A percentile compares a stretch with the other conserved stretches of the same genome.
These are phyloP conservation scores for Sporothrix protearum DNA, from an alignment of 2,329 filamentous ascomycete species.

Conservation along the genomic window DNA sequence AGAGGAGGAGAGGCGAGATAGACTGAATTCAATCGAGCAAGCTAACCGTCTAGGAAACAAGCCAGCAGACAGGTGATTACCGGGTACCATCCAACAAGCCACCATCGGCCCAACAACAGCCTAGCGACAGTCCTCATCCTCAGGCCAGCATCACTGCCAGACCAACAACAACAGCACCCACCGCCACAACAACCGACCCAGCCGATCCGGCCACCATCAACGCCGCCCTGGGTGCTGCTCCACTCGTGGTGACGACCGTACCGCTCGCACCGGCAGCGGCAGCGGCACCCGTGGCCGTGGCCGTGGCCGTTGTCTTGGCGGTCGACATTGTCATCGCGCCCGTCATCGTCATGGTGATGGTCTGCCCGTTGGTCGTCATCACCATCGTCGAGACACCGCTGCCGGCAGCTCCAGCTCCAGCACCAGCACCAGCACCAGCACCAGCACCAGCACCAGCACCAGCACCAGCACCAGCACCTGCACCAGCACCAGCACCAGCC, in stretches of 20 bases:
- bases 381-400: slow-evolving; percentile 26
- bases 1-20: neutral
- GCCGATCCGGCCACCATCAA: neutral
- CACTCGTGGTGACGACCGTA: neutral
- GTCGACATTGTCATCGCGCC: slow-evolving; percentile 13
- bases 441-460: no score
- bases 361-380: slow-evolving; percentile 26
- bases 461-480: no score
- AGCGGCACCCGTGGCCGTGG: slow-evolving; percentile 21
- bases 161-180: slow-evolving; percentile 2
- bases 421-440: no score
- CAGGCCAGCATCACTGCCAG: slow-evolving; percentile 15
- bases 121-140: neutral
- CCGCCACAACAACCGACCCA: neutral
- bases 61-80: neutral
- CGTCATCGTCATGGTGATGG: slow-evolving; percentile 26
- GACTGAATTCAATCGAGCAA: neutral
- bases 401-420: neutral
- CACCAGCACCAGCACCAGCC: no score
- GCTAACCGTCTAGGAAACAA: neutral
- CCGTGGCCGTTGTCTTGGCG: slow-evolving; percentile 16
- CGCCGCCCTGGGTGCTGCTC: neutral
- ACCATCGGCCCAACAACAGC: neutral
- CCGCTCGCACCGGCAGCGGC: neutral
- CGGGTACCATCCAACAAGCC: neutral